A percentile compares a stretch with the other conserved stretches of the same genome.
Conservation (phyloP, 768 basidiomycete species). For the Agaricus subrufescens region DNA sequence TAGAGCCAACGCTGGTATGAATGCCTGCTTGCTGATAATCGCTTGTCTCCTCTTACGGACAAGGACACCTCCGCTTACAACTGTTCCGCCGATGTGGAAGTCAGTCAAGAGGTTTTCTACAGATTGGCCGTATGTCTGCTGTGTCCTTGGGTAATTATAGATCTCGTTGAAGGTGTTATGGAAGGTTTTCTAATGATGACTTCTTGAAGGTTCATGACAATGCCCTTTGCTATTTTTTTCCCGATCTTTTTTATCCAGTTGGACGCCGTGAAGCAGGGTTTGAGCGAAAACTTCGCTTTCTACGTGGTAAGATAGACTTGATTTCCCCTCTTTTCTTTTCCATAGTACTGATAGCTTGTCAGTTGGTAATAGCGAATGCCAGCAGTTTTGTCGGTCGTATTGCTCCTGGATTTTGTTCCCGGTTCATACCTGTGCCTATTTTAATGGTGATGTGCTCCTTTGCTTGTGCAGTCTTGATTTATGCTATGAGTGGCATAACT, state of each 20-base stretch:
- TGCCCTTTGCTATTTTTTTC: conserved; percentile 23
- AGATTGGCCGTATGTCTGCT: conserved; percentile 8
- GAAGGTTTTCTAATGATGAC: background rate
- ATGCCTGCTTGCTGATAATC: conserved; percentile 12
- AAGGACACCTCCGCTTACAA: conserved; percentile 5
- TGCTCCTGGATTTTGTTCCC: conserved; percentile 12
- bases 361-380: conserved; percentile 18
- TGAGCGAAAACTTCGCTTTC: conserved; percentile 29
- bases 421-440: conserved; percentile 13
- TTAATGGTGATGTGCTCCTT: conserved; percentile 12
- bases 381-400: conserved; percentile 16
- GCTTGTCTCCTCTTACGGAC: conserved; percentile 10
- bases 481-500: conserved; percentile 30
- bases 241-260: conserved; percentile 39
- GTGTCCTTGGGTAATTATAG: conserved; percentile 7
- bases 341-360: background rate
- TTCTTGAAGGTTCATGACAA: conserved; percentile 17
- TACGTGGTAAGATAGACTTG: conserved; percentile 26
- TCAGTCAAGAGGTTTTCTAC: background rate
- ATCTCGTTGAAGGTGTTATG: background rate
- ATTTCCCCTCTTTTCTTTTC: background rate
- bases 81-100: background rate
- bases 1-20: conserved; percentile 15
- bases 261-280: conserved; percentile 26
- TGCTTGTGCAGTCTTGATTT: conserved; percentile 21